Evolutionary conservation across 2,329 filamentous ascomycete species (phyloP).

Genomic region (Aaosphaeria arxii): DNA sequence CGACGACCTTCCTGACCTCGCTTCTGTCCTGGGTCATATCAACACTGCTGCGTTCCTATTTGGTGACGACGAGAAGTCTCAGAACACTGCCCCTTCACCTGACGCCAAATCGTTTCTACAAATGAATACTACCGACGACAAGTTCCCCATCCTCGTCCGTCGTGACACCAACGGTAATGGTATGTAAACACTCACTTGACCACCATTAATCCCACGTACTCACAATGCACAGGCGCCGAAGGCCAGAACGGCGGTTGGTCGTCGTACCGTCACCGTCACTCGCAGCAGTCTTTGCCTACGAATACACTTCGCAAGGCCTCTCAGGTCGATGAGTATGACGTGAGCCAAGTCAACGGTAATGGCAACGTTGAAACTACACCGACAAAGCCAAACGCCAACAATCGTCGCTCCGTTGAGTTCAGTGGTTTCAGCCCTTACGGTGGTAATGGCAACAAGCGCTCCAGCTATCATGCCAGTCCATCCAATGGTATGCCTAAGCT

Average conservation of each 20-base stretch:
- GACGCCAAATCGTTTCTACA: conserved; percentile 68
- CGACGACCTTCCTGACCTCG: conserved; percentile 43
- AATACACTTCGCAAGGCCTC: conserved; percentile 47
- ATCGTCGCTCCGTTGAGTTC: conserved; percentile 49
- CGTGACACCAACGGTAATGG: conserved; percentile 56
- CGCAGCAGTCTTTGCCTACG: conserved; percentile 58
- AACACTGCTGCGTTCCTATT: conserved; percentile 86
- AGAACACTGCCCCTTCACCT: conserved; percentile 54
- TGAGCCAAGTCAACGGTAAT: conserved; percentile 30
- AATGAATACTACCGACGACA: conserved; percentile 73
- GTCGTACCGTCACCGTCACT: conserved; percentile 66
- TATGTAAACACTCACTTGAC: conserved; percentile 60
- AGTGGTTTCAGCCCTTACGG: conserved; percentile 36
- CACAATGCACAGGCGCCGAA: conserved; percentile 64
- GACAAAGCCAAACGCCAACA: conserved; percentile 37
- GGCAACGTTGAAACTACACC: conserved; percentile 39
- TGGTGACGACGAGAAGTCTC: conserved; percentile 57
- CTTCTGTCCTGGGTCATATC: conserved; percentile 67
- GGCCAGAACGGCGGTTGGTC: conserved; percentile 54
- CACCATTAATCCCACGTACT: conserved; percentile 74
- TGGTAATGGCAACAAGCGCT: conserved; percentile 41
- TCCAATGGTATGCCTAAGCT: conserved; percentile 66
- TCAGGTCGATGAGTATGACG: conserved; percentile 35
- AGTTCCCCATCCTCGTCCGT: conserved; percentile 79
- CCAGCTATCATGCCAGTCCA: conserved; percentile 54